phyloP scores from a whole-genome alignment of 306 rosid species.

The Boehmeria nivea region DNA sequence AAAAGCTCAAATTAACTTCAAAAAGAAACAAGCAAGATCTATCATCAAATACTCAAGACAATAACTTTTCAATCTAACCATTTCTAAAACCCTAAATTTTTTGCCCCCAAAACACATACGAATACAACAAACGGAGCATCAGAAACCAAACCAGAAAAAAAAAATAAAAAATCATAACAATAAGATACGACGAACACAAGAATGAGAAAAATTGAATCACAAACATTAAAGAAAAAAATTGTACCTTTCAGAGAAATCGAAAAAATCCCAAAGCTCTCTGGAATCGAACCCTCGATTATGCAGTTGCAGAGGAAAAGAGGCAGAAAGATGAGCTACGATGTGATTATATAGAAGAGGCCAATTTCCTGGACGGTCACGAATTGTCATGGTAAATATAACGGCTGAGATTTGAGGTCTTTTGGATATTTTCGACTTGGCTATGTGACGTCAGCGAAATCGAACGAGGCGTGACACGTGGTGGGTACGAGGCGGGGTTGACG shows the following conservation, averaged over 20 bases:
- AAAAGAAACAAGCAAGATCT: background rate
- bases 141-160: too few species aligned
- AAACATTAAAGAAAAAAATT: background rate
- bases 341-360: conserved; percentile 22
- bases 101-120: too few species aligned
- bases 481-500: too few species aligned
- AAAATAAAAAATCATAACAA: background rate
- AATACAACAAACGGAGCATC: too few species aligned
- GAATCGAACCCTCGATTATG: conserved; percentile 10
- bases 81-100: too few species aligned
- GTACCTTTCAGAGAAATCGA: background rate
- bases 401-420: background rate
- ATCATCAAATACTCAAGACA: too few species aligned
- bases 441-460: too few species aligned
- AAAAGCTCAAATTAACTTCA: background rate
- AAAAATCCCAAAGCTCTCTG: background rate
- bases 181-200: background rate
- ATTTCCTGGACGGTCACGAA: conserved; percentile 29
- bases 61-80: too few species aligned
- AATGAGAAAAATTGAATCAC: background rate
- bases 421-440: too few species aligned
- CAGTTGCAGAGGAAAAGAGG: background rate
- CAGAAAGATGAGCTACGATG: background rate
- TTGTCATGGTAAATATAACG: conserved; percentile 6
- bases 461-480: too few species aligned